These are phyloP conservation scores for Furcasterigmium furcatum DNA, from an alignment of 2,329 filamentous ascomycete species.

Conservation along the genomic window DNA sequence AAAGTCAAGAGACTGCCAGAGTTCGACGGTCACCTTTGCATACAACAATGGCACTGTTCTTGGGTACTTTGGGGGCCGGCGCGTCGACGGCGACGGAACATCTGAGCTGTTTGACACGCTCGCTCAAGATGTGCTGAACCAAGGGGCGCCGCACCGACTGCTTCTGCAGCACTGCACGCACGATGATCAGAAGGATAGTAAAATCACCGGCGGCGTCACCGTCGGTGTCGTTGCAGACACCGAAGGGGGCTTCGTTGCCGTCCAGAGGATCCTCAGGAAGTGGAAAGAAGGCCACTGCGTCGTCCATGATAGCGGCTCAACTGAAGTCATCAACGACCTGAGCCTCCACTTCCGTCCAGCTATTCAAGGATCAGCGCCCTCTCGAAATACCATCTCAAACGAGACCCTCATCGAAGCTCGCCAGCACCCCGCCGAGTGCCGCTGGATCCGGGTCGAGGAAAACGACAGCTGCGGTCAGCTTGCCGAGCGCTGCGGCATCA, in stretches of 20 bases:
- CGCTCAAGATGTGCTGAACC: no score
- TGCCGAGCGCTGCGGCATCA: slow-evolving; percentile 19
- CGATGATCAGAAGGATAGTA: neutral
- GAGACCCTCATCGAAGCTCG: no score
- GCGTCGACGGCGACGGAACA: no score
- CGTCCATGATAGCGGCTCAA: no score
- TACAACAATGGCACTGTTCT: no score
- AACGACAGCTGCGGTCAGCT: slow-evolving; percentile 20
- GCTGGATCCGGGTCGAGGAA: slow-evolving; percentile 5
- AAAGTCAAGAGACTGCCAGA: no score
- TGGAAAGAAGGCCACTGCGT: neutral
- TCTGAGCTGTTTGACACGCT: no score
- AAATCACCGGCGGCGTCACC: neutral
- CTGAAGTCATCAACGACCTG: no score
- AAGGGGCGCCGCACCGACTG: neutral
- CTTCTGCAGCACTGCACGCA: neutral
- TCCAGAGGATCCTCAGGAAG: neutral
- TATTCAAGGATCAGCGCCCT: neutral
- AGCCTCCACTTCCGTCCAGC: neutral
- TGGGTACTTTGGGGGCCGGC: no score
- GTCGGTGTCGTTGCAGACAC: neutral
- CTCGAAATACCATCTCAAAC: no score
- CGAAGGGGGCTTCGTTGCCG: neutral
- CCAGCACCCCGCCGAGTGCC: no score
- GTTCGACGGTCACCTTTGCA: no score